Evolutionary conservation across 2,329 filamentous ascomycete species (phyloP).

Genomic region (Aspergillus chevalieri): DNA sequence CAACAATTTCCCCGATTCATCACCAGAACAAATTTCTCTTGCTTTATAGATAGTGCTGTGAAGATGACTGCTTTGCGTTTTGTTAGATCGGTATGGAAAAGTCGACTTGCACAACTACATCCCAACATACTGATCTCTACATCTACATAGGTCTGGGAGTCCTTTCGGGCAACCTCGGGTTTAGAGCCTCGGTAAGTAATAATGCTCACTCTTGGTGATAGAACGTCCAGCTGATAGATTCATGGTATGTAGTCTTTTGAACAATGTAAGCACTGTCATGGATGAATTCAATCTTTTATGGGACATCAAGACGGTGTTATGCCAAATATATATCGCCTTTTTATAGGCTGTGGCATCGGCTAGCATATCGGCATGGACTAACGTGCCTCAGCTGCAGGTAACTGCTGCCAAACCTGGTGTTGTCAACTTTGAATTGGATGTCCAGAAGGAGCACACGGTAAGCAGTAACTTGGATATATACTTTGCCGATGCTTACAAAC

Average conservation of each 20-base stretch:
- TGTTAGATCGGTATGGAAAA: constrained; percentile 55
- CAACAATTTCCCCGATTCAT: background rate
- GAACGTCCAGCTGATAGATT: constrained; percentile 5
- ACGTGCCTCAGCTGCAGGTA: constrained; percentile 48
- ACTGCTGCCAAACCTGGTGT: constrained; percentile 55
- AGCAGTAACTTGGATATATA: constrained; percentile 8
- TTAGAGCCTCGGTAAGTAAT: constrained; percentile 71
- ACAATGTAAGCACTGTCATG: constrained; percentile 32
- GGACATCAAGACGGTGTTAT: background rate
- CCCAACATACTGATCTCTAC: background rate
- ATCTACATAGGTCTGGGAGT: constrained; percentile 64
- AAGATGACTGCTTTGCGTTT: constrained; percentile 54
- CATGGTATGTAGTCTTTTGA: constrained; percentile 23
- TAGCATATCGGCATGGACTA: background rate
- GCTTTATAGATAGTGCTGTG: background rate
- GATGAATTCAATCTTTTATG: background rate
- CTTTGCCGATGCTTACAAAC: background rate
- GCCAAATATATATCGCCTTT: background rate
- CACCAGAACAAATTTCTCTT: background rate
- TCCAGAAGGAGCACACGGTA: constrained; percentile 61
- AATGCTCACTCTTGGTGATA: background rate
- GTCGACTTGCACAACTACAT: background rate
- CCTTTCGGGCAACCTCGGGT: constrained; percentile 78
- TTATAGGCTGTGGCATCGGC: background rate
- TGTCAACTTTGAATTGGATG: constrained; percentile 60